phyloP scores from a whole-genome alignment of 2,329 filamentous ascomycete species.

The Fusarium devonianum region DNA sequence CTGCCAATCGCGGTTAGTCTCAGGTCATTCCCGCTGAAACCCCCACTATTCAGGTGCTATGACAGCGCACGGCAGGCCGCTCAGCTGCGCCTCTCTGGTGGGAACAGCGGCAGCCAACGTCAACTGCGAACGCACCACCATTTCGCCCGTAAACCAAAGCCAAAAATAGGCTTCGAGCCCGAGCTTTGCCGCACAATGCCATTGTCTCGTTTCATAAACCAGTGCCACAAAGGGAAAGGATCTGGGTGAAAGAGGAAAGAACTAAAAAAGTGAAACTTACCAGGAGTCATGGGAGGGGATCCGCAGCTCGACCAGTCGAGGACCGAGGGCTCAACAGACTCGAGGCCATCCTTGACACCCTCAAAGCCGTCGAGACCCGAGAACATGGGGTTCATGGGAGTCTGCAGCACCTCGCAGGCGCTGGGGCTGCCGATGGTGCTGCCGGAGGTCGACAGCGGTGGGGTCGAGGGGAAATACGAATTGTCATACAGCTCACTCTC shows the following conservation, averaged over 20 bases:
- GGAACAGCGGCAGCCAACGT: slow-evolving; percentile 29
- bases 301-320: slow-evolving; percentile 79
- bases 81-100: slow-evolving; percentile 29
- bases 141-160: slow-evolving; percentile 16
- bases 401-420: slow-evolving; percentile 77
- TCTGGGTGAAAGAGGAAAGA: slow-evolving; percentile 1
- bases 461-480: slow-evolving; percentile 83
- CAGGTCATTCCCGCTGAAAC: slow-evolving; percentile 22
- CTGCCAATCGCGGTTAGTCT: slow-evolving; percentile 52
- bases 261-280: slow-evolving; percentile 63
- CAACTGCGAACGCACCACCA: slow-evolving; percentile 13
- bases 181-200: slow-evolving; percentile 19
- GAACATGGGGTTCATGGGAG: slow-evolving; percentile 83
- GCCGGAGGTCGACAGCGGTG: slow-evolving; percentile 83
- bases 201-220: slow-evolving; percentile 15
- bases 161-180: slow-evolving; percentile 34
- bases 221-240: slow-evolving; percentile 8
- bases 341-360: slow-evolving; percentile 72
- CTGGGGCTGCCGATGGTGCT: slow-evolving; percentile 89
- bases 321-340: slow-evolving; percentile 76
- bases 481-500: slow-evolving; percentile 77
- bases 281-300: slow-evolving; percentile 89
- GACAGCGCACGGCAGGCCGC: slow-evolving; percentile 30
- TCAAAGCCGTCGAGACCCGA: slow-evolving; percentile 72
- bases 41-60: slow-evolving; percentile 36